Conservation (phyloP, 129 eudicot species). For the Mikania micrantha region DNA sequence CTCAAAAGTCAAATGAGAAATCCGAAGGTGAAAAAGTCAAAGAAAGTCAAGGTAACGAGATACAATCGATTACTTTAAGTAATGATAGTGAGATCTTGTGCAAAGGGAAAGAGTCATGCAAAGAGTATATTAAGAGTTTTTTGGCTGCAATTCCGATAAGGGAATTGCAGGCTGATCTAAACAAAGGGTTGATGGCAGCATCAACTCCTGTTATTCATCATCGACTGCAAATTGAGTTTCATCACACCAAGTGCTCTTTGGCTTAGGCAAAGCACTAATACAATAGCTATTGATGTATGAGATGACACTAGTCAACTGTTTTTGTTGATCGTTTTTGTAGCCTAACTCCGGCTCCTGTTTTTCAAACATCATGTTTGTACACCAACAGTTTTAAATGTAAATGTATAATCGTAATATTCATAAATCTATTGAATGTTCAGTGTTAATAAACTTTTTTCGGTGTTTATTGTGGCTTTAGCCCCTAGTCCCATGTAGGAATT, state of each 20-base stretch:
- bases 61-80: neutral
- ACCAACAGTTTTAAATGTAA: constrained; percentile 14
- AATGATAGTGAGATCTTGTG: constrained; percentile 37
- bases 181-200: constrained; percentile 61
- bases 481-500: too few species aligned
- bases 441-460: neutral
- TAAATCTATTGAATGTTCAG: neutral
- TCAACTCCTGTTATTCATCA: constrained; percentile 63
- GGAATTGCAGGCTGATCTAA: constrained; percentile 67
- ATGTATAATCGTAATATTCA: constrained; percentile 1
- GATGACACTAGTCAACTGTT: neutral
- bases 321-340: constrained; percentile 12
- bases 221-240: constrained; percentile 77
- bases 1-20: constrained; percentile 41
- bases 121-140: constrained; percentile 80
- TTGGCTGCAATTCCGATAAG: constrained; percentile 86
- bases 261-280: constrained; percentile 7
- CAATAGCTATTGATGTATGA: constrained; percentile 6
- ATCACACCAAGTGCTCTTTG: constrained; percentile 38
- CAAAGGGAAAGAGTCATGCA: constrained; percentile 75
- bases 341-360: constrained; percentile 10
- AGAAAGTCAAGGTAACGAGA: constrained; percentile 20
- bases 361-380: neutral
- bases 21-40: constrained; percentile 30
- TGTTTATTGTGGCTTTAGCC: too few species aligned